phyloP scores from a whole-genome alignment of 2,329 filamentous ascomycete genomes.

The Penicillium digitatum region DNA sequence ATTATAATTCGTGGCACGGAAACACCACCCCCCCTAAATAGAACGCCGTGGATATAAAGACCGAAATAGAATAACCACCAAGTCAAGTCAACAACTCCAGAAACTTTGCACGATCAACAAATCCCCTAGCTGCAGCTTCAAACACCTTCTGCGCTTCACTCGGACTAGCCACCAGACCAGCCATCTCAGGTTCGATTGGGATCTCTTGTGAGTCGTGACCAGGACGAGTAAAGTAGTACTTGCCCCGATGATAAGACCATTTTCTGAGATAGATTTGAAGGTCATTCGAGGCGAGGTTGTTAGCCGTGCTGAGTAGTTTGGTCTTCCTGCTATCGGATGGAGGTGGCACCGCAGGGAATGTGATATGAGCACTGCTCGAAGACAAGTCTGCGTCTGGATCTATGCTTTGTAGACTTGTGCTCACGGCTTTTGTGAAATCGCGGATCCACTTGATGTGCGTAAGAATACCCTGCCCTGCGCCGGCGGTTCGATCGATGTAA shows the following conservation, averaged over 20 bases:
- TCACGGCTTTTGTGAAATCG: constrained; percentile 30
- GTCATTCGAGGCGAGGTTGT: constrained; percentile 39
- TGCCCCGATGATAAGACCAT: constrained; percentile 46
- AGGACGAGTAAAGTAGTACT: constrained; percentile 46
- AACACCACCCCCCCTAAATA: no score
- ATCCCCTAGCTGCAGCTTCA: constrained; percentile 14
- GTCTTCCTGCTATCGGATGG: constrained; percentile 20
- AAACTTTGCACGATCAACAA: not conserved
- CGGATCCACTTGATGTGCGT: constrained; percentile 39
- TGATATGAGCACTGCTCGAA: constrained; percentile 2
- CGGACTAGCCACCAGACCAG: constrained; percentile 18
- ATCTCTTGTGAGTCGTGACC: constrained; percentile 47
- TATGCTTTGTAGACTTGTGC: constrained; percentile 1
- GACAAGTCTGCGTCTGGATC: not conserved
- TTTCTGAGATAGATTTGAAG: constrained; percentile 45
- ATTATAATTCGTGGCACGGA: not conserved
- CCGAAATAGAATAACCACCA: not conserved
- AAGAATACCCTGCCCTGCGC: constrained; percentile 23
- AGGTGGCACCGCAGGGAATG: not conserved
- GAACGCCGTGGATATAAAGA: not conserved
- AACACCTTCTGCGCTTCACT: constrained; percentile 19
- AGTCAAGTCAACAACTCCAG: not conserved
- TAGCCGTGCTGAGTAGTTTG: constrained; percentile 17
- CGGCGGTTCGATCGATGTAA: constrained; percentile 44
- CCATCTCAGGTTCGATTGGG: constrained; percentile 31